Evolutionary conservation across 768 basidiomycete species (phyloP).

Genomic region (Plicaturopsis crispa): DNA sequence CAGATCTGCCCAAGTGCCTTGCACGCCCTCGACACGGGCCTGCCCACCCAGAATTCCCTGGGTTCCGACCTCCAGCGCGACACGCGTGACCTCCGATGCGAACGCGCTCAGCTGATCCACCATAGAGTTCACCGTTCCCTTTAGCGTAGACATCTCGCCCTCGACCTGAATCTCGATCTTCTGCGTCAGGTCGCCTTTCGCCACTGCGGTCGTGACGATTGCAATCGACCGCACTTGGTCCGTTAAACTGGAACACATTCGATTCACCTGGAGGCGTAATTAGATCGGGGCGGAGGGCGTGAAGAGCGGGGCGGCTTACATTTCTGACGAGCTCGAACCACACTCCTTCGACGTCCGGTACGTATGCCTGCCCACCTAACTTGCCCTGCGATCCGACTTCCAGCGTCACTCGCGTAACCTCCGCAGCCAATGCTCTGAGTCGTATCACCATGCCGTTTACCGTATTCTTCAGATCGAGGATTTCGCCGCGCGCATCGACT

Average conservation of each 20-base stretch:
- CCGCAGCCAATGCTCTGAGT: constrained; percentile 62
- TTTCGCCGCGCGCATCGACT: constrained; percentile 87
- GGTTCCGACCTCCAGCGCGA: constrained; percentile 86
- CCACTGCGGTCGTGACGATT: constrained; percentile 83
- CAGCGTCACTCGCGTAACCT: constrained; percentile 77
- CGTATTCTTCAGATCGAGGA: constrained; percentile 68
- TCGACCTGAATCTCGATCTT: constrained; percentile 90
- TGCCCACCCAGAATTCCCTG: constrained; percentile 89
- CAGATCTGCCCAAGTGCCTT: constrained; percentile 90
- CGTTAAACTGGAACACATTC: constrained; percentile 76
- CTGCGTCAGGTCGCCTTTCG: constrained; percentile 84
- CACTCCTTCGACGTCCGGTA: constrained; percentile 89
- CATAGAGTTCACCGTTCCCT: constrained; percentile 89
- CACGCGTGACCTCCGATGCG: constrained; percentile 74
- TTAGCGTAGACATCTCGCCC: constrained; percentile 81
- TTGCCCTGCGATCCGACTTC: constrained; percentile 88
- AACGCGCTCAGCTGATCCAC: constrained; percentile 86
- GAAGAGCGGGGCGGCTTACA: constrained; percentile 28
- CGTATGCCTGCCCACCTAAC: constrained; percentile 81
- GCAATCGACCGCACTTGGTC: constrained; percentile 82
- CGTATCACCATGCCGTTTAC: constrained; percentile 46
- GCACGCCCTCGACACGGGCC: constrained; percentile 83
- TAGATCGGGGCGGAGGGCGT: neutral
- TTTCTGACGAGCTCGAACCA: constrained; percentile 79
- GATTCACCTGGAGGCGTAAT: constrained; percentile 44